These are phyloP conservation scores for Balamuthia mandrillaris DNA, from an alignment of 208 protist species.

Conservation along the genomic window DNA sequence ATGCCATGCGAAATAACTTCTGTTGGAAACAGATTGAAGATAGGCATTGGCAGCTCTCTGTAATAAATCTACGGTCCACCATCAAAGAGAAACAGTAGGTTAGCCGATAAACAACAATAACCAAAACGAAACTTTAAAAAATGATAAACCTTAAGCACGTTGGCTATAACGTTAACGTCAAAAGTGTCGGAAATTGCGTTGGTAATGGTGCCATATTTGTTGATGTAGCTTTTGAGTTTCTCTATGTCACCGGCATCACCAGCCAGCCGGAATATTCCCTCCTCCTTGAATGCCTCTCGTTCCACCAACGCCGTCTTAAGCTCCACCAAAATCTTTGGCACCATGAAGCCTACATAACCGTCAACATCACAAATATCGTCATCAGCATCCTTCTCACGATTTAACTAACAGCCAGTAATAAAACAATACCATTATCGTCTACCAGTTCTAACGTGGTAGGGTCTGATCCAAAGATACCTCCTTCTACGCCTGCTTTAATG, in stretches of 20 bases:
- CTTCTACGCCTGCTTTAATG: too few relatives aligned
- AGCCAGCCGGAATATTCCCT: conserved; percentile 30
- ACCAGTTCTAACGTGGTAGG: too few relatives aligned
- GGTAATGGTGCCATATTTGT: background rate
- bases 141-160: conserved; percentile 12
- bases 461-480: too few relatives aligned
- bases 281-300: conserved; percentile 14
- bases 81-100: background rate
- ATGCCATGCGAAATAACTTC: background rate
- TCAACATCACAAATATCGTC: too few relatives aligned
- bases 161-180: conserved; percentile 29
- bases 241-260: conserved; percentile 11
- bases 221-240: conserved; percentile 14
- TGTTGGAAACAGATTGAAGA: background rate
- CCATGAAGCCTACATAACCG: conserved; percentile 13
- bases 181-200: background rate
- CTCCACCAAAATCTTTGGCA: conserved; percentile 5
- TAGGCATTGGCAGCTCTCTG: conserved; percentile 13
- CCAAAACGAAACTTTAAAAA: background rate
- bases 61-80: background rate
- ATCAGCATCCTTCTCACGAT: too few relatives aligned
- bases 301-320: background rate
- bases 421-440: too few relatives aligned
- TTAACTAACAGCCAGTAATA: too few relatives aligned
- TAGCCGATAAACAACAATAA: background rate